phyloP scores from a whole-genome alignment of 106 monocot genomes.

The Triglochin maritima region DNA sequence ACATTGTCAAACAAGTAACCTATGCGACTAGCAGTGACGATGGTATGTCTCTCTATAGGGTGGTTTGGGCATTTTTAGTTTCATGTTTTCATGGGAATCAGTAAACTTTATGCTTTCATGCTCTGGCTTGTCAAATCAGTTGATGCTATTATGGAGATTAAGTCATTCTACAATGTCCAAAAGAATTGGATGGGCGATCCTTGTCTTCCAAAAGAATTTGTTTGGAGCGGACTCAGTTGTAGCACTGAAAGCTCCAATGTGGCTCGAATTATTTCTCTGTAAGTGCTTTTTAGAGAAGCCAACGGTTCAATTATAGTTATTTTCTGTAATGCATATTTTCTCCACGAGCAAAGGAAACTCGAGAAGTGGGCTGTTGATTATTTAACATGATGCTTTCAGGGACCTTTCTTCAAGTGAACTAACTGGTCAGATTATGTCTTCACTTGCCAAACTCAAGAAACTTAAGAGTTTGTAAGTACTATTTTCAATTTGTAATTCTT shows the following conservation, averaged over 20 bases:
- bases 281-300: too few species aligned
- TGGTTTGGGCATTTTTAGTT: neutral
- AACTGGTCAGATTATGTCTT: neutral
- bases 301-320: too few species aligned
- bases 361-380: neutral
- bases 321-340: neutral
- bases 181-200: constrained; percentile 42
- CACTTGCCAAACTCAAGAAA: neutral
- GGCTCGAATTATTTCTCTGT: constrained; percentile 14
- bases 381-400: too few species aligned
- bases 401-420: constrained; percentile 3
- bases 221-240: constrained; percentile 24
- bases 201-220: too few species aligned
- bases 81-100: neutral
- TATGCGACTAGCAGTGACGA: neutral
- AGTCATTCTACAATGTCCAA: constrained; percentile 16
- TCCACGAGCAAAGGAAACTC: neutral
- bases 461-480: constrained; percentile 4
- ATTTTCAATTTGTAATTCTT: neutral
- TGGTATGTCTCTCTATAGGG: neutral
- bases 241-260: constrained; percentile 12
- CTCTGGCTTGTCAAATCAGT: constrained; percentile 6
- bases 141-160: constrained; percentile 21
- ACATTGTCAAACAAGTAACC: neutral
- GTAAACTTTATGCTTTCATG: too few species aligned